phyloP scores from a whole-genome alignment of 176 grass and related monocot species.

The Oryza australiensis region DNA sequence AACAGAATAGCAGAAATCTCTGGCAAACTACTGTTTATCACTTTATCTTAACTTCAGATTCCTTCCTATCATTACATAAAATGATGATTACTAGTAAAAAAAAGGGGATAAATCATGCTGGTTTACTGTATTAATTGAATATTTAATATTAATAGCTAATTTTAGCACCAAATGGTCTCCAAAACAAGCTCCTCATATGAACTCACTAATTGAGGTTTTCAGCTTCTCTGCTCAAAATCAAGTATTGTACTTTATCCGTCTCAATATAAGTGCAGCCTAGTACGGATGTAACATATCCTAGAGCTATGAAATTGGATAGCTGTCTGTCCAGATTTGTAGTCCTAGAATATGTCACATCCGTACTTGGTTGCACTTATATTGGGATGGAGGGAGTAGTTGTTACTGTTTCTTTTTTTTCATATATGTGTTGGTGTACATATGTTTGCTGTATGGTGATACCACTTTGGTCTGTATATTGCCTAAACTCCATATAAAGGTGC shows the following conservation, averaged over 20 bases:
- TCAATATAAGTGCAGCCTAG: too few species aligned
- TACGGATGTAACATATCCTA: too few species aligned
- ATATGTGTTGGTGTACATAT: neutral
- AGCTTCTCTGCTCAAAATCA: neutral
- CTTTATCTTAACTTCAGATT: neutral
- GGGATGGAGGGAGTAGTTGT: too few species aligned
- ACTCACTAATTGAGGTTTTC: neutral
- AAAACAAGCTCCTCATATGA: slow-evolving; percentile 1
- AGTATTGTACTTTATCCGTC: too few species aligned
- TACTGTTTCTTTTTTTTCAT: neutral
- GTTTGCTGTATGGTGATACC: neutral
- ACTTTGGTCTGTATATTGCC: neutral
- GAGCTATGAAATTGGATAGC: too few species aligned
- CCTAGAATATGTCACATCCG: too few species aligned
- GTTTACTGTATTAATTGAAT: neutral
- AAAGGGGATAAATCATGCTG: neutral
- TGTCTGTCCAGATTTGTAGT: too few species aligned
- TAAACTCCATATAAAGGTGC: neutral
- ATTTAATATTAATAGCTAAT: neutral
- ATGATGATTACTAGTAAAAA: neutral
- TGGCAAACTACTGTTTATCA: neutral
- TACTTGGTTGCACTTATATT: too few species aligned
- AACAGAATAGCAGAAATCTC: slow-evolving; percentile 10
- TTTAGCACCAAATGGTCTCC: neutral
- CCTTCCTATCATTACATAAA: slow-evolving; percentile 6